These are phyloP conservation scores for Anacardium occidentale DNA, from an alignment of 345 rosid genomes.

Conservation along the genomic window DNA sequence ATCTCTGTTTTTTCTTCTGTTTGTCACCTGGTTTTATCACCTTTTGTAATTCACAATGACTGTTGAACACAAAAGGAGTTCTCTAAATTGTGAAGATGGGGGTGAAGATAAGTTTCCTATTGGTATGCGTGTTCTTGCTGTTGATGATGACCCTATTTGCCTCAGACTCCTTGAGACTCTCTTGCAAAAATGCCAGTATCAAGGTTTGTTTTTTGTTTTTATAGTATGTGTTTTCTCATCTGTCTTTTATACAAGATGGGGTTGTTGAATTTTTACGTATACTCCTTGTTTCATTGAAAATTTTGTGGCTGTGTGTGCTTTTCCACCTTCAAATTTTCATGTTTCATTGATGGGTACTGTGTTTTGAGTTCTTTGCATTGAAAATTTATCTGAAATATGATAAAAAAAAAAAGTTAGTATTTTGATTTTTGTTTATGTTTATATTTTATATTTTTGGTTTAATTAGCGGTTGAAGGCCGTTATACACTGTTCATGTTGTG, in stretches of 20 bases:
- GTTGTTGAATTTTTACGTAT: background rate
- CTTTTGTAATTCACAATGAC: slow-evolving; percentile 31
- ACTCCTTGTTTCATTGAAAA: background rate
- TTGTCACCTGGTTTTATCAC: slow-evolving; percentile 20
- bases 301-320: background rate
- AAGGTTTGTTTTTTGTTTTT: slow-evolving; percentile 38
- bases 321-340: background rate
- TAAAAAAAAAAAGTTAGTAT: background rate
- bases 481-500: slow-evolving; percentile 11
- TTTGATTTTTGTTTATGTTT: background rate
- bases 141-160: slow-evolving; percentile 69
- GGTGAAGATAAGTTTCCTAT: slow-evolving; percentile 41
- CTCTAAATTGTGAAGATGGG: slow-evolving; percentile 28
- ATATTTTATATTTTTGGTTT: background rate
- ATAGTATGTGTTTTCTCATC: background rate
- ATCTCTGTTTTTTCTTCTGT: slow-evolving; percentile 24
- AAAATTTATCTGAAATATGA: background rate
- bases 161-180: slow-evolving; percentile 52
- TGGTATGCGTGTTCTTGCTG: slow-evolving; percentile 67
- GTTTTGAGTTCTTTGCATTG: background rate
- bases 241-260: background rate
- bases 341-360: background rate
- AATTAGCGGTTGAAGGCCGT: slow-evolving; percentile 10
- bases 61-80: slow-evolving; percentile 33
- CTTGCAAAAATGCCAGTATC: slow-evolving; percentile 60